These are phyloP conservation scores for Emergomyces africanus DNA, from an alignment of 2,329 filamentous ascomycete genomes.

Conservation along the genomic window DNA sequence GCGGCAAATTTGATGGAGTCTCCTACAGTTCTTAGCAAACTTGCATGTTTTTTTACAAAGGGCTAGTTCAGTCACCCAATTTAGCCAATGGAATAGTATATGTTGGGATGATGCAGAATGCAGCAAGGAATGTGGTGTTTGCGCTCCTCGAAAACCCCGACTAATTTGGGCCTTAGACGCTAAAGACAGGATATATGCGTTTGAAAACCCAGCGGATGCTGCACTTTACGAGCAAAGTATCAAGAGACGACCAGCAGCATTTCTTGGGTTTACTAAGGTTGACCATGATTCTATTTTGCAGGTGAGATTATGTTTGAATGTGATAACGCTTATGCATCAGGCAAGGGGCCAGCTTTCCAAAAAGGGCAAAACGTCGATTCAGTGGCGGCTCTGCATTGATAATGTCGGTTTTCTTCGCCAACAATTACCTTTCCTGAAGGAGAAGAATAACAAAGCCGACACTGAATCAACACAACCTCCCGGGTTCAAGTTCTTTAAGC, in stretches of 20 bases:
- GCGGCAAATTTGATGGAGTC: conserved; percentile 17
- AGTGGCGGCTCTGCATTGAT: conserved; percentile 38
- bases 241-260: conserved; percentile 35
- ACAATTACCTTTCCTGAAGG: conserved; percentile 26
- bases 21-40: conserved; percentile 13
- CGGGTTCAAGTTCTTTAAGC: conserved; percentile 20
- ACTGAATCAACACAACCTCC: conserved; percentile 20
- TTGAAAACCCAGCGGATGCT: conserved; percentile 40
- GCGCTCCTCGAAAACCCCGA: conserved; percentile 21
- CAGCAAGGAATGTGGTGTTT: conserved; percentile 15
- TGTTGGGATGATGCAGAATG: not conserved
- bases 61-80: conserved; percentile 15
- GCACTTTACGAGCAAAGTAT: conserved; percentile 38
- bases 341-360: conserved; percentile 19
- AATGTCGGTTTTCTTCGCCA: conserved; percentile 24
- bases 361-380: conserved; percentile 15
- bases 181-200: conserved; percentile 26
- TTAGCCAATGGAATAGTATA: conserved; percentile 19
- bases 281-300: conserved; percentile 20
- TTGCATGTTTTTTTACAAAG: conserved; percentile 24
- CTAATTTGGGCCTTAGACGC: conserved; percentile 22
- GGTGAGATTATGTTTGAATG: conserved; percentile 28
- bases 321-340: conserved; percentile 26
- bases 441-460: conserved; percentile 33
- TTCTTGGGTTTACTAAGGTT: conserved; percentile 27